phyloP scores from a whole-genome alignment of 441 rosid genomes.

The Populus trichocarpa region DNA sequence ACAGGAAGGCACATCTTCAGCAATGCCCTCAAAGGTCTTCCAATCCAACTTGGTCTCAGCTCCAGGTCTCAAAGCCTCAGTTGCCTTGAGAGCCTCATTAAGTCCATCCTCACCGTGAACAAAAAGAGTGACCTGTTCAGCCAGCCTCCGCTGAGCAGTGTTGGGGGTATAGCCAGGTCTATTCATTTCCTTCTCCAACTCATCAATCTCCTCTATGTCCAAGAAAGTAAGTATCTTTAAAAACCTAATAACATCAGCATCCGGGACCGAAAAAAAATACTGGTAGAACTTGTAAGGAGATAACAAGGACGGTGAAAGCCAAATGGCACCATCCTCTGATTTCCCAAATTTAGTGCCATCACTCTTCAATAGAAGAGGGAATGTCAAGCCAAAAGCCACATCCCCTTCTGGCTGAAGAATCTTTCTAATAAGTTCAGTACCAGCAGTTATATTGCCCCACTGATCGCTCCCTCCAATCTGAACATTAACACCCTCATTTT shows the following conservation, averaged over 20 bases:
- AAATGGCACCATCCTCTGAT: slow-evolving; percentile 95
- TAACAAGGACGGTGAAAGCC: slow-evolving; percentile 71
- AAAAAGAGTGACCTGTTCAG: slow-evolving; percentile 90
- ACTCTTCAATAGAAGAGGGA: slow-evolving; percentile 80
- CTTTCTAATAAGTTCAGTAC: slow-evolving; percentile 83
- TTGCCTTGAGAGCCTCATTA: slow-evolving; percentile 80
- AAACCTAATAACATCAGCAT: slow-evolving; percentile 74
- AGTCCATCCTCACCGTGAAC: slow-evolving; percentile 94
- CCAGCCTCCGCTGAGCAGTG: slow-evolving; percentile 66
- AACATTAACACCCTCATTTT: slow-evolving; percentile 71
- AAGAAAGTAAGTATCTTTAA: slow-evolving; percentile 74
- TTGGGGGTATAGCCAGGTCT: slow-evolving; percentile 74
- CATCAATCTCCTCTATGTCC: slow-evolving; percentile 63
- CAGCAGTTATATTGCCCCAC: slow-evolving; percentile 96
- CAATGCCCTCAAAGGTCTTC: slow-evolving; percentile 80
- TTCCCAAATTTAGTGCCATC: slow-evolving; percentile 95
- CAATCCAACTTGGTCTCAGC: slow-evolving; percentile 89
- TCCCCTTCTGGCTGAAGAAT: slow-evolving; percentile 63
- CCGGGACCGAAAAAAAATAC: slow-evolving; percentile 88
- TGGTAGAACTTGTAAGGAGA: slow-evolving; percentile 95
- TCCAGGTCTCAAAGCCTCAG: slow-evolving; percentile 90
- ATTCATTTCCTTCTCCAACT: slow-evolving; percentile 62
- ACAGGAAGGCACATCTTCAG: slow-evolving; percentile 86
- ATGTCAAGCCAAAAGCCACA: slow-evolving; percentile 72
- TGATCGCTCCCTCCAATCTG: slow-evolving; percentile 99